Evolutionary conservation across 495 filamentous ascomycete genomes (phyloP).

Genomic region (Talaromyces trachyspermus): DNA sequence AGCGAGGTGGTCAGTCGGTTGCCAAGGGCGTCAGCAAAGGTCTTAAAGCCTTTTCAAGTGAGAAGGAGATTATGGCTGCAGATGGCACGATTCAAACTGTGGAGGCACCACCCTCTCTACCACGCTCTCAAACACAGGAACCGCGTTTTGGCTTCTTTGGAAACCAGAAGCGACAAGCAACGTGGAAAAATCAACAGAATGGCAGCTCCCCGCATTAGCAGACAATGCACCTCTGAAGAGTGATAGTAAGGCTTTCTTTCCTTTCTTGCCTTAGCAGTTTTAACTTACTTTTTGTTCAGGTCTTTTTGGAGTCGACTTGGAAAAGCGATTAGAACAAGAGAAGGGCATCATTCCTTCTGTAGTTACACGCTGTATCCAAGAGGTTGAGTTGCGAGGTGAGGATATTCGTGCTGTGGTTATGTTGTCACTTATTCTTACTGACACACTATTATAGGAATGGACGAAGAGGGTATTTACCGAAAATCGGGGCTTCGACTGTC

Average conservation of each 20-base stretch:
- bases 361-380: slow-evolving; percentile 90
- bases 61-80: slow-evolving; percentile 44
- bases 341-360: slow-evolving; percentile 83
- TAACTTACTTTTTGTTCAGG: slow-evolving; percentile 21
- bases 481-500: slow-evolving; percentile 89
- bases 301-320: slow-evolving; percentile 88
- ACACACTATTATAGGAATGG: slow-evolving; percentile 62
- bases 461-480: slow-evolving; percentile 95
- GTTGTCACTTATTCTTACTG: neutral
- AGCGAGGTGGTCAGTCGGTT: slow-evolving; percentile 87
- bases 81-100: slow-evolving; percentile 21
- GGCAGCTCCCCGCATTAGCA: slow-evolving; percentile 46
- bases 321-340: slow-evolving; percentile 80
- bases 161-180: slow-evolving; percentile 42
- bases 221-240: slow-evolving; percentile 33
- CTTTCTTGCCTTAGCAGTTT: neutral
- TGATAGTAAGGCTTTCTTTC: slow-evolving; percentile 1
- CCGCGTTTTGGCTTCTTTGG: slow-evolving; percentile 66
- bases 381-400: slow-evolving; percentile 81
- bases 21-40: slow-evolving; percentile 92
- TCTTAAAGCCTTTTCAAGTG: slow-evolving; percentile 67
- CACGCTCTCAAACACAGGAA: slow-evolving; percentile 44
- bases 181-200: slow-evolving; percentile 44
- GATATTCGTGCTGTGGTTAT: neutral
- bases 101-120: slow-evolving; percentile 34